Conservation (phyloP, 2,329 filamentous ascomycete genomes). For the Fusarium annulatum region DNA sequence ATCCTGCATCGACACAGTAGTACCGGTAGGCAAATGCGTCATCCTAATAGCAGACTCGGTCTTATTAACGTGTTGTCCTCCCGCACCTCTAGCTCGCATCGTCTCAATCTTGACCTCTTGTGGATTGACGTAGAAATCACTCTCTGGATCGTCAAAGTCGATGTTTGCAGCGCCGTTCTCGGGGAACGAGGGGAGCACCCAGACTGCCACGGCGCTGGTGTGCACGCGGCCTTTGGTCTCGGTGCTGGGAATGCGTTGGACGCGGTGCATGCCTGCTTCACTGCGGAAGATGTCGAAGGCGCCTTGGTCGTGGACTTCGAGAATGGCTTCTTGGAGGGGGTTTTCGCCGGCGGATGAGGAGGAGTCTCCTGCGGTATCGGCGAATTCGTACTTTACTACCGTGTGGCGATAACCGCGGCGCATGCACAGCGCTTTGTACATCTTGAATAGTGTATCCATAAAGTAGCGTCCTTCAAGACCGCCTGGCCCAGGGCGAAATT, state of each 20-base stretch:
- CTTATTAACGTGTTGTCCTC: constrained; percentile 98
- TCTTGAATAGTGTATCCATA: constrained; percentile 84
- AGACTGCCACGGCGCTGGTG: constrained; percentile 90
- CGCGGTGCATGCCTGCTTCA: constrained; percentile 94
- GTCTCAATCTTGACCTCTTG: constrained; percentile 86
- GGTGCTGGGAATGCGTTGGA: constrained; percentile 92
- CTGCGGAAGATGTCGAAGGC: constrained; percentile 85
- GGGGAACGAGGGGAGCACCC: constrained; percentile 89
- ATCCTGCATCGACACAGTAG: constrained; percentile 91
- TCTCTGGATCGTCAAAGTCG: constrained; percentile 84
- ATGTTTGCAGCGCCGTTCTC: constrained; percentile 60
- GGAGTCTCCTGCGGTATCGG: constrained; percentile 70
- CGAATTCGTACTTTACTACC: constrained; percentile 82
- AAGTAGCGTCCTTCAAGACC: constrained; percentile 93
- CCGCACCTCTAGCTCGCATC: constrained; percentile 91
- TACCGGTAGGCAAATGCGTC: constrained; percentile 89
- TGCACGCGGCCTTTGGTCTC: constrained; percentile 93
- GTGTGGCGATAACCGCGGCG: constrained; percentile 73
- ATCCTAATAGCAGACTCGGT: constrained; percentile 95
- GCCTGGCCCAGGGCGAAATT: constrained; percentile 91
- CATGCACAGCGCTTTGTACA: constrained; percentile 87
- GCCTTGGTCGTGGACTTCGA: constrained; percentile 81
- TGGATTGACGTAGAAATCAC: constrained; percentile 90
- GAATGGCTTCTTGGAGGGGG: constrained; percentile 85
- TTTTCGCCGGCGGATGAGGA: constrained; percentile 68